Evolutionary conservation across 805 yeast genomes (phyloP).

Genomic region (Wickerhamomyces hampshirensis): DNA sequence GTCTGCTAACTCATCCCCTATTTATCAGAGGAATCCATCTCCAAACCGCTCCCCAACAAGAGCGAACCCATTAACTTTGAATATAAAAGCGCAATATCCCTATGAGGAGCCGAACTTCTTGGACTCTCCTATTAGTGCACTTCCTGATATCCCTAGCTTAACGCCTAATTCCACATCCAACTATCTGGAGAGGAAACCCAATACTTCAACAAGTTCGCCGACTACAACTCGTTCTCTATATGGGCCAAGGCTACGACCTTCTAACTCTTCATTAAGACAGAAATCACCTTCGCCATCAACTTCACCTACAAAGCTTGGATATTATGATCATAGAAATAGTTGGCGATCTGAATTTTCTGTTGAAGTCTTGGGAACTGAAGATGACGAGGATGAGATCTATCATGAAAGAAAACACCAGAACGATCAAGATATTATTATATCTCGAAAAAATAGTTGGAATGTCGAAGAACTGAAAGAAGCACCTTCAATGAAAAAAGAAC

Average conservation of each 20-base stretch:
- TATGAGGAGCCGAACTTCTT: slow-evolving; percentile 4
- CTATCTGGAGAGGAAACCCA: neutral
- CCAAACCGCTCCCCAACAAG: slow-evolving; percentile 10
- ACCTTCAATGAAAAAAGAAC: too few species aligned
- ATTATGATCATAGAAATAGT: slow-evolving; percentile 25
- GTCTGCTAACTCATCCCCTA: slow-evolving; percentile 5
- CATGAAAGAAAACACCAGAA: too few species aligned
- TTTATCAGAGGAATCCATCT: slow-evolving; percentile 6
- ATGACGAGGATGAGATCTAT: slow-evolving; percentile 2
- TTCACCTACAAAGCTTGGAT: slow-evolving; percentile 21
- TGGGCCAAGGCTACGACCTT: slow-evolving; percentile 22
- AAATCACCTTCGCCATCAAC: slow-evolving; percentile 16
- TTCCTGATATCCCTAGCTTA: slow-evolving; percentile 21
- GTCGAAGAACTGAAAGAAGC: too few species aligned
- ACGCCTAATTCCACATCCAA: slow-evolving; percentile 11
- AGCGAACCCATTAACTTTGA: slow-evolving; percentile 4
- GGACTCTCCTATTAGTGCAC: slow-evolving; percentile 15
- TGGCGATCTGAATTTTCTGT: slow-evolving; percentile 25
- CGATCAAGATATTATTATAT: too few species aligned
- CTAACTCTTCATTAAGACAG: slow-evolving; percentile 4
- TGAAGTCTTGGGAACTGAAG: slow-evolving; percentile 8
- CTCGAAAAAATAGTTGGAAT: too few species aligned
- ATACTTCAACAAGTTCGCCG: slow-evolving; percentile 11
- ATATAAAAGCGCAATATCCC: slow-evolving; percentile 2
- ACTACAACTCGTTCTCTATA: slow-evolving; percentile 13